Evolutionary conservation across 805 yeast species (phyloP).

Genomic region (Wickerhamomyces canadensis): DNA sequence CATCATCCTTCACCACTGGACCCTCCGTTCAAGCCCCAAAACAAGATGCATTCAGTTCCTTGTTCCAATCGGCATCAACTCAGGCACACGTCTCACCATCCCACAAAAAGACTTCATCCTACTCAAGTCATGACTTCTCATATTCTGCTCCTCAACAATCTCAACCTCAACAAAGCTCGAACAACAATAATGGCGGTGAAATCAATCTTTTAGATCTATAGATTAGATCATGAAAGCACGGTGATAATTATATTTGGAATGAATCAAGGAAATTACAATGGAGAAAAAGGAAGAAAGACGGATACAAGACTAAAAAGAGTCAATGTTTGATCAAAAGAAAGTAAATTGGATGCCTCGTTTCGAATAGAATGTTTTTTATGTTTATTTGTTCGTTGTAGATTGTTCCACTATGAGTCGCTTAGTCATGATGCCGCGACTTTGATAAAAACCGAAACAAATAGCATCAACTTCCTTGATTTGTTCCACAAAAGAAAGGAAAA

Average conservation of each 20-base stretch:
- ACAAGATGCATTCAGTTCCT: conserved; percentile 67
- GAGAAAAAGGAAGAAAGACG: too few species aligned
- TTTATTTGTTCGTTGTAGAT: too few species aligned
- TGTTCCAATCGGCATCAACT: conserved; percentile 61
- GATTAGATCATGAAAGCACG: background rate
- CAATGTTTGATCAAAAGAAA: too few species aligned
- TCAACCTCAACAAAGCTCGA: conserved; percentile 3
- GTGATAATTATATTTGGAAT: background rate
- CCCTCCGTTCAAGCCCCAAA: conserved; percentile 36
- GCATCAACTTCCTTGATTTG: too few species aligned
- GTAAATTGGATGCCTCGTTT: too few species aligned
- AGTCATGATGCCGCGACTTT: too few species aligned
- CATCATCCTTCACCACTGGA: conserved; percentile 25
- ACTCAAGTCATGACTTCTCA: background rate
- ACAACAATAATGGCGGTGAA: conserved; percentile 18
- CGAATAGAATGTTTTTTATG: too few species aligned
- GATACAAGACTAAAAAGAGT: too few species aligned
- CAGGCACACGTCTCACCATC: conserved; percentile 13
- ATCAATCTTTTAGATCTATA: conserved; percentile 13
- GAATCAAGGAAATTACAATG: too few species aligned
- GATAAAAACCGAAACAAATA: too few species aligned
- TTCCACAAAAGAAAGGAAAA: too few species aligned
- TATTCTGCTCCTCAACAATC: conserved; percentile 5
- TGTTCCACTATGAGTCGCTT: too few species aligned
- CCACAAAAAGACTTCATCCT: background rate